Evolutionary conservation across 805 yeast species (phyloP).

Genomic region (Pichia nakasei): DNA sequence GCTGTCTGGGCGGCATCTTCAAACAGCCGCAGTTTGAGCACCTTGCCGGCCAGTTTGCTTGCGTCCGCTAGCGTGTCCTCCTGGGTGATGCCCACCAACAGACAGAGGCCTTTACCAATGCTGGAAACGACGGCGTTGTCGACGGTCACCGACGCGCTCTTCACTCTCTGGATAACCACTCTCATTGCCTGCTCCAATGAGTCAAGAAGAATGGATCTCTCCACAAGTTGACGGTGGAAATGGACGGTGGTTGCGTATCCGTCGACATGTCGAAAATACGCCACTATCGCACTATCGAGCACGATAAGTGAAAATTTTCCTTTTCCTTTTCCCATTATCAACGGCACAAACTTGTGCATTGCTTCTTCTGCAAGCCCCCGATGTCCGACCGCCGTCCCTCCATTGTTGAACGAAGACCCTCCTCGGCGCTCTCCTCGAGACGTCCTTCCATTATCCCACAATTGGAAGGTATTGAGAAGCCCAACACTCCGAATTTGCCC

Average conservation of each 20-base stretch:
- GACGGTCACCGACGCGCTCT: constrained; percentile 82
- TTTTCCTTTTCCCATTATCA: neutral
- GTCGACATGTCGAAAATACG: too few relatives aligned
- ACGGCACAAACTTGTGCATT: too few relatives aligned
- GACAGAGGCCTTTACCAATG: constrained; percentile 68
- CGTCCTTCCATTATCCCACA: constrained; percentile 48
- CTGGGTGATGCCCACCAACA: constrained; percentile 76
- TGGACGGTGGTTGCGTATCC: too few relatives aligned
- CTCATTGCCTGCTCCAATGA: constrained; percentile 48
- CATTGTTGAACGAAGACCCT: constrained; percentile 31
- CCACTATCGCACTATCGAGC: too few relatives aligned
- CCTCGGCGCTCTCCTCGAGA: constrained; percentile 22
- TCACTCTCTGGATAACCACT: constrained; percentile 85
- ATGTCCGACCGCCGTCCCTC: constrained; percentile 55
- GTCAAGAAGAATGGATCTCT: too few relatives aligned
- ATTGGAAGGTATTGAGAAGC: constrained; percentile 71
- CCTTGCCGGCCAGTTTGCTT: constrained; percentile 55
- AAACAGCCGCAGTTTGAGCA: constrained; percentile 59
- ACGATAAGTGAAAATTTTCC: neutral
- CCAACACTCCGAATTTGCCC: constrained; percentile 49
- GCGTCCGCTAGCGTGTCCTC: constrained; percentile 74
- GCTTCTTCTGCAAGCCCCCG: too few relatives aligned
- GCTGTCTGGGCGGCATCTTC: constrained; percentile 39
- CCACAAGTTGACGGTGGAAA: too few relatives aligned
- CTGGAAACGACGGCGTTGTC: constrained; percentile 60